phyloP scores from a whole-genome alignment of 257 asterid species.

The Solanum ahanhuiri region DNA sequence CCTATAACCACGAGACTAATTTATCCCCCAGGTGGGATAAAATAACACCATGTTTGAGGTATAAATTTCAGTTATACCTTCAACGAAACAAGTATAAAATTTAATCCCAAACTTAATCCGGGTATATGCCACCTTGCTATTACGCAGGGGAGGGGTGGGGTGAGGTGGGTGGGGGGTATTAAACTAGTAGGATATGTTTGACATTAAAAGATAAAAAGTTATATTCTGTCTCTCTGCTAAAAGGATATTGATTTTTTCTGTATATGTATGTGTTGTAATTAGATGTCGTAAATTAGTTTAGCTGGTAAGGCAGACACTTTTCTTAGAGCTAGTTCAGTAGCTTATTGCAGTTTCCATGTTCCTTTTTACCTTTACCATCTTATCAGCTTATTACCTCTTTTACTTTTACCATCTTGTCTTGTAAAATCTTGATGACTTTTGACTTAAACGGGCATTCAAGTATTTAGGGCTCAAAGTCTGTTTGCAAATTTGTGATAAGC shows the following conservation, averaged over 20 bases:
- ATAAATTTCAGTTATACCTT: neutral
- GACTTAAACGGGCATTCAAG: neutral
- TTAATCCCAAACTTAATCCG: neutral
- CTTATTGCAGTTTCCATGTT: neutral
- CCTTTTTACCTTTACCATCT: neutral
- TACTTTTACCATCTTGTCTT: neutral
- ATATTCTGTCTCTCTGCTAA: neutral
- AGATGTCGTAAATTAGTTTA: neutral
- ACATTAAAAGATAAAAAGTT: neutral
- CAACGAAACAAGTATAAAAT: neutral
- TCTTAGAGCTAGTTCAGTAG: neutral
- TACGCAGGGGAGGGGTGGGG: neutral
- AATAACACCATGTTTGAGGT: neutral
- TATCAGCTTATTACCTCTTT: neutral
- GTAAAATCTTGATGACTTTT: neutral
- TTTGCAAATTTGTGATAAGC: neutral
- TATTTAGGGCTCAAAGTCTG: neutral
- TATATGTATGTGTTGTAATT: neutral
- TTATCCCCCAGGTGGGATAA: neutral
- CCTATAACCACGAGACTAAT: neutral
- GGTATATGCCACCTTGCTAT: neutral
- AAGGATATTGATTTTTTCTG: neutral
- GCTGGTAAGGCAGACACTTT: neutral
- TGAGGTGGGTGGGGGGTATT: neutral
- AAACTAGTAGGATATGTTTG: neutral